These are phyloP conservation scores for Panicum virgatum DNA, from an alignment of 202 grass and related monocot genomes.

Conservation along the genomic window DNA sequence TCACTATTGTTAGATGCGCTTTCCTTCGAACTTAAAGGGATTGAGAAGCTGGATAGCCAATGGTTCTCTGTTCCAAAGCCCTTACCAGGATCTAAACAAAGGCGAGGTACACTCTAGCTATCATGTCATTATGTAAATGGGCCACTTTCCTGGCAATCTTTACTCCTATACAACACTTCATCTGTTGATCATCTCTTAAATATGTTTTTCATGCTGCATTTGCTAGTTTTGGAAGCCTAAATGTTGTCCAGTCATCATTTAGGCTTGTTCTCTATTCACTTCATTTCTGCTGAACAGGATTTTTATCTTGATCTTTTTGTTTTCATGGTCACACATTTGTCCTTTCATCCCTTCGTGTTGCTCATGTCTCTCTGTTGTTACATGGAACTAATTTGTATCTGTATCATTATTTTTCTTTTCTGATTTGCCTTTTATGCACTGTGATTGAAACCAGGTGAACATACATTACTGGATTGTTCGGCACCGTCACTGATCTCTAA, in stretches of 20 bases:
- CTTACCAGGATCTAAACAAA: slow-evolving; percentile 73
- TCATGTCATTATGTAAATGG: background rate
- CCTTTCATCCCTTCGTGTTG: background rate
- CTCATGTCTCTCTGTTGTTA: background rate
- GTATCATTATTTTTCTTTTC: slow-evolving; percentile 19
- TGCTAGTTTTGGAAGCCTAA: background rate
- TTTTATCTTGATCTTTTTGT: background rate
- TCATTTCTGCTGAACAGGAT: background rate
- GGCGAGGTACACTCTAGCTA: slow-evolving; percentile 60
- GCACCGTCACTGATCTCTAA: slow-evolving; percentile 72
- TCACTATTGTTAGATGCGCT: slow-evolving; percentile 77
- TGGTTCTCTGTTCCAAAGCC: slow-evolving; percentile 83
- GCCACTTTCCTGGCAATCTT: background rate
- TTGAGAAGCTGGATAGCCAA: slow-evolving; percentile 89
- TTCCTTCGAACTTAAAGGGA: slow-evolving; percentile 80
- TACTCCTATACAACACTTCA: background rate
- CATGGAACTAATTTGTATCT: background rate
- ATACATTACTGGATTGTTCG: slow-evolving; percentile 69
- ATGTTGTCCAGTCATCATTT: background rate
- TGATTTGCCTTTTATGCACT: slow-evolving; percentile 28
- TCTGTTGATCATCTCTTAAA: background rate
- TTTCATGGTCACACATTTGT: background rate
- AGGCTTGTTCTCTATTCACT: background rate
- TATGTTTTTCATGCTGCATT: background rate
- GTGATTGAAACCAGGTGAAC: slow-evolving; percentile 69